phyloP scores from a whole-genome alignment of 2,329 filamentous ascomycete genomes.

The Sporothrix luriei region DNA sequence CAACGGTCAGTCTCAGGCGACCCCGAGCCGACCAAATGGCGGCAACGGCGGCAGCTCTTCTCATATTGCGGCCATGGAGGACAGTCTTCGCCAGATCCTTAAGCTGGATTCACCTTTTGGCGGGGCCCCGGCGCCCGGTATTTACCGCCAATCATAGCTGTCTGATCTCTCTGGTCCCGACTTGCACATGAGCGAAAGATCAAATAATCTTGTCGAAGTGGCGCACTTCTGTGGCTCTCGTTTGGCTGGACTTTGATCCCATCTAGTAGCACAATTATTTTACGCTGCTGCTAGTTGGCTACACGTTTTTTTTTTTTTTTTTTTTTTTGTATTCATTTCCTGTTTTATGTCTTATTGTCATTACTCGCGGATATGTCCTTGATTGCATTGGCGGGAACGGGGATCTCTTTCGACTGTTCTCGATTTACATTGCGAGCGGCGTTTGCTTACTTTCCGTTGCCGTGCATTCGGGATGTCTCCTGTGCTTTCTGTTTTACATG shows the following conservation, averaged over 20 bases:
- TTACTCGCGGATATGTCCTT: conserved; percentile 20
- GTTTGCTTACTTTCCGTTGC: conserved; percentile 27
- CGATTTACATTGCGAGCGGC: conserved; percentile 30
- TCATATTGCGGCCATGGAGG: conserved; percentile 55
- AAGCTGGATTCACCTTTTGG: conserved; percentile 44
- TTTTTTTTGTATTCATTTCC: conserved; percentile 17
- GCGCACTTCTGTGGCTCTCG: background rate
- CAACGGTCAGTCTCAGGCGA: background rate
- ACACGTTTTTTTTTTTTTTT: conserved; percentile 3
- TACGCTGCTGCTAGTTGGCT: conserved; percentile 25
- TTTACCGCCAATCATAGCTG: conserved; percentile 12
- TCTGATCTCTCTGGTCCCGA: background rate
- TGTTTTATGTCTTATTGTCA: background rate
- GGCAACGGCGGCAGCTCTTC: conserved; percentile 37
- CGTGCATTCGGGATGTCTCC: conserved; percentile 6
- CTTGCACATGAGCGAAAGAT: conserved; percentile 8
- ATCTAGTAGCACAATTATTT: conserved; percentile 27
- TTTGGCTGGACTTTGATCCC: background rate
- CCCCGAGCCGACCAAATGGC: conserved; percentile 5
- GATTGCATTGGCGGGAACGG: conserved; percentile 31
- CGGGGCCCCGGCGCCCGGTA: conserved; percentile 24
- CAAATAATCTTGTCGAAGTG: background rate
- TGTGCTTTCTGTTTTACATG: conserved; percentile 15
- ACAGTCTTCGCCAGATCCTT: conserved; percentile 57
- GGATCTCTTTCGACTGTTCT: conserved; percentile 17